Evolutionary conservation across 2,329 filamentous ascomycete species (phyloP).

Genomic region (Escovopsis weberi): DNA sequence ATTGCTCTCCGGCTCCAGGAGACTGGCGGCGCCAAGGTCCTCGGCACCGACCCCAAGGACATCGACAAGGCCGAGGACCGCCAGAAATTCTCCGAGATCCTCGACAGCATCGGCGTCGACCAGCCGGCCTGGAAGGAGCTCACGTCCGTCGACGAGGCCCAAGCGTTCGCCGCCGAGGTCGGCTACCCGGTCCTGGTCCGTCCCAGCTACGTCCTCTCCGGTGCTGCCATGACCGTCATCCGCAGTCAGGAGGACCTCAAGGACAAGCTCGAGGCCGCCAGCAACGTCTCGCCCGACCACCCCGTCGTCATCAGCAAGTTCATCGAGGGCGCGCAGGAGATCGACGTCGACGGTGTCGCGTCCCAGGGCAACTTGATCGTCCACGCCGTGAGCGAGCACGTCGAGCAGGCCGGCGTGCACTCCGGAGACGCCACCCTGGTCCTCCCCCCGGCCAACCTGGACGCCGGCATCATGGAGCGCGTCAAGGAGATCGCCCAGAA

Average conservation of each 20-base stretch:
- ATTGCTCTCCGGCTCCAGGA: constrained; percentile 92
- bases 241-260: constrained; percentile 76
- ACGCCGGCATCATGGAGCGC: constrained; percentile 62
- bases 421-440: constrained; percentile 94
- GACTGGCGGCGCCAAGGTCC: constrained; percentile 72
- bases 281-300: constrained; percentile 85
- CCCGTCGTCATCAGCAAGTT: constrained; percentile 98
- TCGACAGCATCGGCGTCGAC: constrained; percentile 92
- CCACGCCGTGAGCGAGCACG: constrained; percentile 88
- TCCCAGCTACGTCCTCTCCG: constrained; percentile 89
- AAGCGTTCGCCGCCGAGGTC: constrained; percentile 70
- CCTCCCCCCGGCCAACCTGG: constrained; percentile 70
- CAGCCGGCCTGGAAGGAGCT: constrained; percentile 98
- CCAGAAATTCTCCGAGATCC: constrained; percentile 94
- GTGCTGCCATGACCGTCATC: constrained; percentile 97
- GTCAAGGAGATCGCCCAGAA: constrained; percentile 93
- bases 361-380: constrained; percentile 74
- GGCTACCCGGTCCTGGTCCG: constrained; percentile 91
- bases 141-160: constrained; percentile 76
- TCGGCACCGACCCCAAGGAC: constrained; percentile 83
- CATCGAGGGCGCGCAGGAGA: constrained; percentile 92
- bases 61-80: constrained; percentile 98
- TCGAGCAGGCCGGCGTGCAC: constrained; percentile 95
- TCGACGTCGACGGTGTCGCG: constrained; percentile 89
- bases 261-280: constrained; percentile 85